Percentiles rank a stretch among this genome's conserved stretches.
Evolutionary conservation across 768 basidiomycete genomes (phyloP).

Genomic region (Tulasnella sp.): DNA sequence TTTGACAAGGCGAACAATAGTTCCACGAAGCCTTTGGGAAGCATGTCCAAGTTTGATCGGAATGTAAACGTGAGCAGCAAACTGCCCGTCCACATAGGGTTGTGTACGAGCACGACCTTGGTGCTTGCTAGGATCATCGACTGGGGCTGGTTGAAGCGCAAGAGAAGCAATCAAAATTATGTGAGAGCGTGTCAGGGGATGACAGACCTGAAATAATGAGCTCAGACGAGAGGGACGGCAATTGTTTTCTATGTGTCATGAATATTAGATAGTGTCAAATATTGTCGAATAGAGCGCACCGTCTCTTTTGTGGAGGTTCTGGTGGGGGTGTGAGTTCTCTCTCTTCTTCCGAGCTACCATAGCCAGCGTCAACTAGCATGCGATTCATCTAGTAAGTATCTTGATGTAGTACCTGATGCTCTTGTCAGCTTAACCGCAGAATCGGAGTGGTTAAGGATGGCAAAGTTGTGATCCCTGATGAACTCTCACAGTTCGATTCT

Average conservation of each 20-base stretch:
- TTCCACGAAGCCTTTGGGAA: slow-evolving; percentile 23
- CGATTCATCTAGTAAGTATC: neutral
- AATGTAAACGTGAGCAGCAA: slow-evolving; percentile 66
- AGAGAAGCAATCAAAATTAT: neutral
- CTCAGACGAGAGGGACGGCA: slow-evolving; percentile 45
- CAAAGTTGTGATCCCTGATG: neutral
- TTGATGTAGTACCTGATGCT: too few species aligned
- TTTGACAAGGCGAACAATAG: slow-evolving; percentile 34
- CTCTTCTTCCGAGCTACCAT: slow-evolving; percentile 38
- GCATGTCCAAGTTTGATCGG: slow-evolving; percentile 36
- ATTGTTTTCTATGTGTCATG: slow-evolving; percentile 34
- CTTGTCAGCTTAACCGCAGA: neutral
- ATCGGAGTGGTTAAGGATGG: neutral
- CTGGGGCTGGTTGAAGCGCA: slow-evolving; percentile 29
- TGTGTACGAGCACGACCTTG: slow-evolving; percentile 68
- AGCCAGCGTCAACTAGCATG: slow-evolving; percentile 27
- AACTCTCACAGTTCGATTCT: neutral
- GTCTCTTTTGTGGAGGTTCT: neutral
- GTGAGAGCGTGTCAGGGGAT: neutral
- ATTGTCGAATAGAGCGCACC: neutral
- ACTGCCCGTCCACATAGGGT: slow-evolving; percentile 83
- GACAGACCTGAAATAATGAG: slow-evolving; percentile 25
- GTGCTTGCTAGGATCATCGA: slow-evolving; percentile 67
- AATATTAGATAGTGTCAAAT: neutral
- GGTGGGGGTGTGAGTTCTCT: neutral